phyloP scores from a whole-genome alignment of 805 yeast species.

The Teunomyces gatunensis region DNA sequence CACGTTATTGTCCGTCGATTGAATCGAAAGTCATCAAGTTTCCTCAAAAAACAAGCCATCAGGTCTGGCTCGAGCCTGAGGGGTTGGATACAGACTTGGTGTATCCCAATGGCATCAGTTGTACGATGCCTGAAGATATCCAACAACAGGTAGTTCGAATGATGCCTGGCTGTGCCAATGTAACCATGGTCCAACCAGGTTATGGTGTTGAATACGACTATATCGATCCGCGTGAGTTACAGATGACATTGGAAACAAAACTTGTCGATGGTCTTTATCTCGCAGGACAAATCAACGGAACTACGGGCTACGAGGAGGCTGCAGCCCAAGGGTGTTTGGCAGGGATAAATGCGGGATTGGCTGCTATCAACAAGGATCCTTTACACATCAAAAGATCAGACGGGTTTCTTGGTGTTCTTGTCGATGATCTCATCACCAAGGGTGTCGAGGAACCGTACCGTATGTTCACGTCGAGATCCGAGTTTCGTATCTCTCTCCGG shows the following conservation, averaged over 20 bases:
- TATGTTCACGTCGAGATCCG: conserved; percentile 96
- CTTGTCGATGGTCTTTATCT: conserved; percentile 71
- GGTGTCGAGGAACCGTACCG: conserved; percentile 97
- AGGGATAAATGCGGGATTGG: conserved; percentile 89
- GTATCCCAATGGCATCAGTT: conserved; percentile 94
- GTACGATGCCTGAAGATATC: conserved; percentile 94
- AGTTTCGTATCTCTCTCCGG: conserved; percentile 83
- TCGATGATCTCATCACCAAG: conserved; percentile 90
- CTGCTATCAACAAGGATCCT: conserved; percentile 37
- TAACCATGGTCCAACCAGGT: conserved; percentile 88
- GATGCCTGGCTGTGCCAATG: conserved; percentile 88
- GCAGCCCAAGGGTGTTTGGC: conserved; percentile 96
- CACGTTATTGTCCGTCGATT: conserved; percentile 95
- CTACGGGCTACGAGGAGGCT: conserved; percentile 99
- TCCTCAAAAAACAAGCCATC: conserved; percentile 70
- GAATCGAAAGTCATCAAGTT: conserved; percentile 86
- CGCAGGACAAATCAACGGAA: conserved; percentile 98
- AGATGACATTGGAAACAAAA: conserved; percentile 77
- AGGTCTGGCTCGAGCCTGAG: conserved; percentile 96
- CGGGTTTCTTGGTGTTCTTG: conserved; percentile 88
- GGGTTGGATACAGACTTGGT: conserved; percentile 84
- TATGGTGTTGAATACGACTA: conserved; percentile 99
- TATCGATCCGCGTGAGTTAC: conserved; percentile 87
- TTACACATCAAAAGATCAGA: conserved; percentile 68
- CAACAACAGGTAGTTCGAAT: conserved; percentile 71